phyloP scores from a whole-genome alignment of 2,329 filamentous ascomycete species.

The Pestalotiopsis sp. region DNA sequence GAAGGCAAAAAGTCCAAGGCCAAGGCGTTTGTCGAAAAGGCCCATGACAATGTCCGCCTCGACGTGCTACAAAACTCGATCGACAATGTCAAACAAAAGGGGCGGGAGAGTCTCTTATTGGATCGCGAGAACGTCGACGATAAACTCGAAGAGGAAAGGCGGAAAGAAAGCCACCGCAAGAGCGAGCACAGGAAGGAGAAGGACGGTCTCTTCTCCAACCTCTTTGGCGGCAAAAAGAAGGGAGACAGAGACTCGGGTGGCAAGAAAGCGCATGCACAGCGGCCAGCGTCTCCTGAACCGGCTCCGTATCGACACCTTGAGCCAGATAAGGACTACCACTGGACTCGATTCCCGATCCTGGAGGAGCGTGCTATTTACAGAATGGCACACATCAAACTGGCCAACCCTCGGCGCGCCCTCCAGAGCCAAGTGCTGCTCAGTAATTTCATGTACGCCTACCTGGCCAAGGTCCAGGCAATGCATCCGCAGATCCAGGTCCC shows the following conservation, averaged over 20 bases:
- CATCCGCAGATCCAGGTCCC: constrained; percentile 93
- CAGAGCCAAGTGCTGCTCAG: constrained; percentile 95
- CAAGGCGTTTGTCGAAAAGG: constrained; percentile 57
- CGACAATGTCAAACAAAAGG: constrained; percentile 65
- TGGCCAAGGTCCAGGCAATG: constrained; percentile 98
- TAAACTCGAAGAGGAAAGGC: constrained; percentile 79
- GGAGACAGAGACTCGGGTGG: constrained; percentile 72
- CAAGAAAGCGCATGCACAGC: constrained; percentile 73
- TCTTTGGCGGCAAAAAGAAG: constrained; percentile 93
- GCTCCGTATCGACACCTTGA: constrained; percentile 69
- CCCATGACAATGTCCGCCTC: constrained; percentile 78
- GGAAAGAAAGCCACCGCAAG: constrained; percentile 78
- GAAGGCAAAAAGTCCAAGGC: constrained; percentile 69
- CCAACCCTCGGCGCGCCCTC: constrained; percentile 90
- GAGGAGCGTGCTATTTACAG: constrained; percentile 97
- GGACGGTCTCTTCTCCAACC: constrained; percentile 88
- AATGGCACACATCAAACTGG: constrained; percentile 98
- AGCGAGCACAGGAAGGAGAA: constrained; percentile 86
- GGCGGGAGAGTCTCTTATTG: constrained; percentile 81
- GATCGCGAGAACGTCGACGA: constrained; percentile 75
- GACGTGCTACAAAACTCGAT: constrained; percentile 89
- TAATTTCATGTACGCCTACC: constrained; percentile 99
- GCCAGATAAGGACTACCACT: constrained; percentile 92
- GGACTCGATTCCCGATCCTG: constrained; percentile 91
- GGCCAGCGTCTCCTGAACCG: constrained; percentile 82